Conservation (phyloP, 176 grass and related monocot species). For the Oryza glaberrima region DNA sequence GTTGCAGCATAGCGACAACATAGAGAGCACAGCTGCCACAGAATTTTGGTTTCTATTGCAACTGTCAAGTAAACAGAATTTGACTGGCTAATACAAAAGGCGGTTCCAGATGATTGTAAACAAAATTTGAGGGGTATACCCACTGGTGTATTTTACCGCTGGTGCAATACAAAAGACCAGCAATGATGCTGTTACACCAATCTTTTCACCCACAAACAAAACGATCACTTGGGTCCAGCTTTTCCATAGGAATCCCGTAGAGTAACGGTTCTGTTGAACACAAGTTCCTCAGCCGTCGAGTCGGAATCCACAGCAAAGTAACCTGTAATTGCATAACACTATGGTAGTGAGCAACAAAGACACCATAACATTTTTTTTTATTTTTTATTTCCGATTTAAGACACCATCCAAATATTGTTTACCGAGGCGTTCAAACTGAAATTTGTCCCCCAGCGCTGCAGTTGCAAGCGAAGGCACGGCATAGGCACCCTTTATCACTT, state of each 20-base stretch:
- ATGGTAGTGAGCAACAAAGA: not conserved
- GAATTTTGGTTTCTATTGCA: not conserved
- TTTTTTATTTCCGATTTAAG: not conserved
- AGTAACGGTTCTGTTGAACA: conserved; percentile 39
- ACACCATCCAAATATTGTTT: conserved; percentile 8
- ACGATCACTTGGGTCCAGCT: conserved; percentile 31
- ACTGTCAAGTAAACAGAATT: not conserved
- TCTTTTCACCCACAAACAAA: not conserved
- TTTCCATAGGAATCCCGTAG: conserved; percentile 38
- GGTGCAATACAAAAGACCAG: no score
- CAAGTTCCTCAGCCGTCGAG: not conserved
- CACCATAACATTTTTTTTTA: not conserved
- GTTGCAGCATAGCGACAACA: no score
- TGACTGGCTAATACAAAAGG: not conserved
- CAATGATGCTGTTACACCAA: not conserved
- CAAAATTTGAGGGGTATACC: conserved; percentile 6
- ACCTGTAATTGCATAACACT: not conserved
- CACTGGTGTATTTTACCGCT: not conserved
- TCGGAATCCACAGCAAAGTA: conserved; percentile 41
- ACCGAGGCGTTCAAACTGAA: conserved; percentile 98
- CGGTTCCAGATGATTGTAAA: not conserved
- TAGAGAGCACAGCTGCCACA: no score
- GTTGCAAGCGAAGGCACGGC: conserved; percentile 64
- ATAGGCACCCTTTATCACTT: conserved; percentile 80
- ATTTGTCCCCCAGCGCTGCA: conserved; percentile 73